Conservation (phyloP, 768 basidiomycete genomes). For the Suillus sp. region DNA sequence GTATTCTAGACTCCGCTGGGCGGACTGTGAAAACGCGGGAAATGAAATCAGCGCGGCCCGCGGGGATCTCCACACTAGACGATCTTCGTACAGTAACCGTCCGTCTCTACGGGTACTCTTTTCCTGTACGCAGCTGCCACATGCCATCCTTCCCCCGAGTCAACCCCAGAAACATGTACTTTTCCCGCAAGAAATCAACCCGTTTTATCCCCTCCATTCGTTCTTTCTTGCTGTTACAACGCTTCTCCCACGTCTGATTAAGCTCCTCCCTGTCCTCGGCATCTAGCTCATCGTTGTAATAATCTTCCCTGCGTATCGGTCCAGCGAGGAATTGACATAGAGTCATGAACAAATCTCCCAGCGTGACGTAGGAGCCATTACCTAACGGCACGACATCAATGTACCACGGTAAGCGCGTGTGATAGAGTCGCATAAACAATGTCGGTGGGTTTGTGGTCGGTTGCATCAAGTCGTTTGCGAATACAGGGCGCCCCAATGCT, state of each 20-base stretch:
- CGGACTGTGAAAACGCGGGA: background rate
- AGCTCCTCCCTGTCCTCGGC: constrained; percentile 46
- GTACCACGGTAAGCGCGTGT: constrained; percentile 65
- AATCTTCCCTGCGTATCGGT: constrained; percentile 54
- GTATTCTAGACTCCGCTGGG: background rate
- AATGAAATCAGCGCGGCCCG: background rate
- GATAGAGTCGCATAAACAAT: constrained; percentile 54
- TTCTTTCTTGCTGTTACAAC: constrained; percentile 42
- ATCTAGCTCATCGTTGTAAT: constrained; percentile 58
- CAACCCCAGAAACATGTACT: constrained; percentile 55
- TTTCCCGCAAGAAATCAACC: constrained; percentile 63
- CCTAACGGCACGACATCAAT: constrained; percentile 51
- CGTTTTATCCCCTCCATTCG: constrained; percentile 49
- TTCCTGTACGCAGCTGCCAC: constrained; percentile 65
- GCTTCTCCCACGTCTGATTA: constrained; percentile 43
- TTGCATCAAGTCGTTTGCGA: constrained; percentile 53
- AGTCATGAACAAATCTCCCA: constrained; percentile 55
- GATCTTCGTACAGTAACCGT: background rate
- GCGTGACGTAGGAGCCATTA: constrained; percentile 56
- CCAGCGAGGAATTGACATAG: constrained; percentile 45
- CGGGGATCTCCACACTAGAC: background rate
- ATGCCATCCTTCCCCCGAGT: constrained; percentile 54
- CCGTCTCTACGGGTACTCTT: constrained; percentile 5
- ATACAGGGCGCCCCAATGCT: constrained; percentile 44
- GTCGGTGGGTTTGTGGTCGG: constrained; percentile 55